phyloP scores from a whole-genome alignment of 257 asterid species.

The Gynochthodes officinalis region DNA sequence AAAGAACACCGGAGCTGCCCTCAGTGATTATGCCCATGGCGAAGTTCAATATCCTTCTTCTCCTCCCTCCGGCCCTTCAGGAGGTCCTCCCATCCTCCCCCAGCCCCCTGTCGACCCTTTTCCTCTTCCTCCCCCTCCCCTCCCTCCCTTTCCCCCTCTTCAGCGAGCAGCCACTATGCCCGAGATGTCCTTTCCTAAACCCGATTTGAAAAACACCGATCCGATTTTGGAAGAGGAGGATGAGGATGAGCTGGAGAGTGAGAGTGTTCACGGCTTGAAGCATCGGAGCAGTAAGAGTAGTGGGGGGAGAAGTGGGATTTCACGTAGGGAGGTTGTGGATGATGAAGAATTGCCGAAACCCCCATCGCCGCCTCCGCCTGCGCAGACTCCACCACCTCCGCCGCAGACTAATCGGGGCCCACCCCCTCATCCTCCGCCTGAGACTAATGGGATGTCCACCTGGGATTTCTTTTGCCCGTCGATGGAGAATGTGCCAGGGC shows the following conservation, averaged over 20 bases:
- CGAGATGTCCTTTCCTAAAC: slow-evolving; percentile 49
- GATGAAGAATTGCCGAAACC: slow-evolving; percentile 40
- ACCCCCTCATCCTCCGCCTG: slow-evolving; percentile 53
- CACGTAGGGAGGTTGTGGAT: slow-evolving; percentile 28
- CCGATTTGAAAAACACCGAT: slow-evolving; percentile 45
- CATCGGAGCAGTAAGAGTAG: slow-evolving; percentile 49
- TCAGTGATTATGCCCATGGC: slow-evolving; percentile 86
- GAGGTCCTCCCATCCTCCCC: slow-evolving; percentile 34
- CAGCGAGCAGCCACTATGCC: slow-evolving; percentile 91
- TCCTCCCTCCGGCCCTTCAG: slow-evolving; percentile 18
- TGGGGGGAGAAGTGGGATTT: slow-evolving; percentile 40
- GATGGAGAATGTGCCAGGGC: slow-evolving; percentile 54
- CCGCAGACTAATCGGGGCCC: slow-evolving; percentile 20
- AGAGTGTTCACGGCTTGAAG: slow-evolving; percentile 52
- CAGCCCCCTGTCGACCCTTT: slow-evolving; percentile 48
- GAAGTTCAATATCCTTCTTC: slow-evolving; percentile 50
- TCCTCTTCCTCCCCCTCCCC: slow-evolving; percentile 75
- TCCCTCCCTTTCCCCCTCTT: slow-evolving; percentile 40
- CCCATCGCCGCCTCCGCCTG: slow-evolving; percentile 24
- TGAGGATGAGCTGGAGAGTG: slow-evolving; percentile 58
- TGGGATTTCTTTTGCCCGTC: slow-evolving; percentile 73
- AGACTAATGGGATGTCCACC: slow-evolving; percentile 27
- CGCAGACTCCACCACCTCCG: slow-evolving; percentile 5
- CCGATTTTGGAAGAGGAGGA: slow-evolving; percentile 70
- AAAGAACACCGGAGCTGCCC: slow-evolving; percentile 92